phyloP scores from a whole-genome alignment of 1,284 basidiomycete species.

The Laetiporus sulphureus region DNA sequence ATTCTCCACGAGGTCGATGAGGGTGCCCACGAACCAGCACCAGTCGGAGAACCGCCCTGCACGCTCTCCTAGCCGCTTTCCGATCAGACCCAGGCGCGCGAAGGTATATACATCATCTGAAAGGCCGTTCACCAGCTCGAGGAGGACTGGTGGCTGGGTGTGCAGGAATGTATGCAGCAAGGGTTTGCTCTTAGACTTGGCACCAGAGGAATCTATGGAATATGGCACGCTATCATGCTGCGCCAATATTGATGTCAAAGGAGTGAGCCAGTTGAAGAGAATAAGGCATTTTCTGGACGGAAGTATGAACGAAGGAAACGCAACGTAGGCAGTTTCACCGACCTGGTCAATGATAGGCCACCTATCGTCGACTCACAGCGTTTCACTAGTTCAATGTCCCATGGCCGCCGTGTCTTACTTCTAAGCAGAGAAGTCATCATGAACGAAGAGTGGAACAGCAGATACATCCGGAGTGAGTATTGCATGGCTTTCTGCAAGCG shows the following conservation, averaged over 20 bases:
- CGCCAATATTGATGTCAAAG: conserved; percentile 58
- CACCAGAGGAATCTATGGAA: conserved; percentile 22
- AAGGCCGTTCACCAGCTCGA: conserved; percentile 65
- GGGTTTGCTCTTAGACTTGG: conserved; percentile 37
- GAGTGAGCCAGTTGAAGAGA: conserved; percentile 76
- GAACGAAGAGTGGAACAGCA: conserved; percentile 58
- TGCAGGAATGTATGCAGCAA: conserved; percentile 68
- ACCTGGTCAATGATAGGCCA: conserved; percentile 70
- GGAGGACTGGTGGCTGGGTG: conserved; percentile 75
- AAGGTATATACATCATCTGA: conserved; percentile 74
- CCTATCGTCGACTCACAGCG: conserved; percentile 55
- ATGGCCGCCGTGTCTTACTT: conserved; percentile 36
- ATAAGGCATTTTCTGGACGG: conserved; percentile 64
- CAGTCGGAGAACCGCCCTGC: conserved; percentile 72
- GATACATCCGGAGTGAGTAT: conserved; percentile 68
- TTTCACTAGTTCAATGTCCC: conserved; percentile 49
- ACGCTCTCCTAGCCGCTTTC: conserved; percentile 53
- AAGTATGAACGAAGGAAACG: conserved; percentile 1
- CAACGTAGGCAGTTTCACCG: conserved; percentile 8
- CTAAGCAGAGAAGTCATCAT: conserved; percentile 39
- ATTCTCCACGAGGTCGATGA: conserved; percentile 76
- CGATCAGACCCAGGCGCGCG: conserved; percentile 61
- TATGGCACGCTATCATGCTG: conserved; percentile 56
- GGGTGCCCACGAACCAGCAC: conserved; percentile 75
- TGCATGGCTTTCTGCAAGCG: conserved; percentile 69